phyloP scores from a whole-genome alignment of 2,329 filamentous ascomycete species.

The Phoma sp. region DNA sequence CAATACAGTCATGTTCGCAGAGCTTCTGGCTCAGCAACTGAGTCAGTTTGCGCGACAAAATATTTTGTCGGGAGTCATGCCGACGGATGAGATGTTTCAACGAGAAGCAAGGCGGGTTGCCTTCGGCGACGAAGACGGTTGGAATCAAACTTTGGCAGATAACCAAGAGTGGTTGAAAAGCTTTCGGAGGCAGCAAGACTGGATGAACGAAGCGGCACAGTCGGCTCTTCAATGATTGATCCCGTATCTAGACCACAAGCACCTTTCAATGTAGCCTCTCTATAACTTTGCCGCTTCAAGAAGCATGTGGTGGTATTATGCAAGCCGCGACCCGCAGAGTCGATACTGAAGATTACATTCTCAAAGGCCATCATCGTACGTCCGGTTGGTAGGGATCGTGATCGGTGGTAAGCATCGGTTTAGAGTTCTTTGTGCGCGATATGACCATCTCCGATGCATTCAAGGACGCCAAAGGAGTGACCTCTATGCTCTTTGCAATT shows the following conservation, averaged over 20 bases:
- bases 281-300: too few species aligned
- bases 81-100: conserved; percentile 59
- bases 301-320: too few species aligned
- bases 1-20: conserved; percentile 47
- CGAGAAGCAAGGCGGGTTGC: conserved; percentile 52
- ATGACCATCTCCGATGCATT: not conserved
- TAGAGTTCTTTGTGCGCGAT: not conserved
- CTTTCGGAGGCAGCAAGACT: conserved; percentile 21
- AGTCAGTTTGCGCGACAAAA: conserved; percentile 51
- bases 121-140: conserved; percentile 55
- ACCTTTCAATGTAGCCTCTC: not conserved
- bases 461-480: not conserved
- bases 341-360: not conserved
- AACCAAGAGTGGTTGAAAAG: conserved; percentile 48
- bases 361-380: not conserved
- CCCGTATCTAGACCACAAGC: not conserved
- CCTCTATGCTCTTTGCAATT: too few species aligned
- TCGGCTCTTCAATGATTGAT: conserved; percentile 1
- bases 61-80: conserved; percentile 43
- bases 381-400: not conserved
- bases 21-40: conserved; percentile 51
- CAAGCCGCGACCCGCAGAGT: too few species aligned
- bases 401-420: not conserved
- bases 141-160: conserved; percentile 48
- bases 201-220: conserved; percentile 7